These are phyloP conservation scores for Ceratobasidium sp. DNA, from an alignment of 1,284 basidiomycete genomes.

Conservation along the genomic window DNA sequence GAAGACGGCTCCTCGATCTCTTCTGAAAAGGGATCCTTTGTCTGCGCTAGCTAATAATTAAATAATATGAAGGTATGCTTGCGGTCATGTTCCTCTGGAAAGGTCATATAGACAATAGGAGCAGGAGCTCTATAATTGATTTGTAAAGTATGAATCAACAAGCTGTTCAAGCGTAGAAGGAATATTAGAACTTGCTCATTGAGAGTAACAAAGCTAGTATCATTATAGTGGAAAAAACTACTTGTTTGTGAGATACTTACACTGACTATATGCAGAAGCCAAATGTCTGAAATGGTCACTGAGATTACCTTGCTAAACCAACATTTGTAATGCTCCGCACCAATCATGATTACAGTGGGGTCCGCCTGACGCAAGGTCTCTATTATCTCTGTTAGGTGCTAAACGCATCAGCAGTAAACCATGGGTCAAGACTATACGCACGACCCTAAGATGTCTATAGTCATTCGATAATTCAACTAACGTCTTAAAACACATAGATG, in stretches of 20 bases:
- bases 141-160: background rate
- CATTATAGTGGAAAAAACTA: no score
- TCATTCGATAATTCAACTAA: background rate
- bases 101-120: conserved; percentile 13
- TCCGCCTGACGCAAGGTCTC: no score
- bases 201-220: conserved; percentile 13
- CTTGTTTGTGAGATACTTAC: no score
- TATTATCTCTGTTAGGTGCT: no score
- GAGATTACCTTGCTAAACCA: background rate
- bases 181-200: conserved; percentile 12
- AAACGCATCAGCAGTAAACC: background rate
- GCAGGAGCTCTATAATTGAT: background rate
- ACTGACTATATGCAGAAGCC: background rate
- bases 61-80: background rate
- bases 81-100: background rate
- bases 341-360: no score
- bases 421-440: background rate
- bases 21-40: background rate
- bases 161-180: no score
- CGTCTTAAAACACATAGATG: background rate
- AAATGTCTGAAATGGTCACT: background rate
- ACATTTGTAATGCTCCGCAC: no score
- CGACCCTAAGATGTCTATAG: background rate
- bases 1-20: conserved; percentile 10
- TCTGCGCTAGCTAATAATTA: background rate